Evolutionary conservation across 352 stramenopile genomes (phyloP).

Genomic region (Elongisporangium prolatum): DNA sequence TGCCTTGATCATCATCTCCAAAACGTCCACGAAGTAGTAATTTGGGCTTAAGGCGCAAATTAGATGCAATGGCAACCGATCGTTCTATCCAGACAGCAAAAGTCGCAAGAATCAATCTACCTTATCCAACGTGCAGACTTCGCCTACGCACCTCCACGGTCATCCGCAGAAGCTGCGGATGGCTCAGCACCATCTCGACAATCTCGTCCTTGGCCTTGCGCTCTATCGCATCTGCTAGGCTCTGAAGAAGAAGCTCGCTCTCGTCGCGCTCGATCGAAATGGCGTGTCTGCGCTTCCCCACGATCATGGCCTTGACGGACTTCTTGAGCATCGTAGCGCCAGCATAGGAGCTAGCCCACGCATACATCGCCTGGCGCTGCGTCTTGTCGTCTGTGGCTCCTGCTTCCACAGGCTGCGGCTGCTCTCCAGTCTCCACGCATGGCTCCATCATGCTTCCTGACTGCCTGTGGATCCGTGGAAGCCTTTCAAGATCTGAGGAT

Average conservation of each 20-base stretch:
- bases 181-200: constrained; percentile 23
- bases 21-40: constrained; percentile 48
- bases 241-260: constrained; percentile 14
- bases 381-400: neutral
- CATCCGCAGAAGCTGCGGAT: constrained; percentile 24
- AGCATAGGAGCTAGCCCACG: constrained; percentile 27
- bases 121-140: neutral
- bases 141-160: constrained; percentile 15
- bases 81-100: constrained; percentile 18
- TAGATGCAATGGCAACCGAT: constrained; percentile 42
- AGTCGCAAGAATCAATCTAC: neutral
- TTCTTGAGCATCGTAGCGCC: constrained; percentile 27
- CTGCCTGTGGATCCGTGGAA: constrained; percentile 11
- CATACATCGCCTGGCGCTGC: neutral
- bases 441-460: constrained; percentile 10
- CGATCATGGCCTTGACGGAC: constrained; percentile 57
- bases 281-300: constrained; percentile 4
- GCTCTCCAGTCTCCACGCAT: constrained; percentile 6
- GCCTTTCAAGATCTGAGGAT: constrained; percentile 25
- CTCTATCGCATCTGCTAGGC: constrained; percentile 28
- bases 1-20: constrained; percentile 42
- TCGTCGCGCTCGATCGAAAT: constrained; percentile 12
- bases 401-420: neutral
- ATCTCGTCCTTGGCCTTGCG: constrained; percentile 53
- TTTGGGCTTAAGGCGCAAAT: constrained; percentile 41